phyloP scores from a whole-genome alignment of 2,329 filamentous ascomycete genomes.

The Verticillium albo-atrum region DNA sequence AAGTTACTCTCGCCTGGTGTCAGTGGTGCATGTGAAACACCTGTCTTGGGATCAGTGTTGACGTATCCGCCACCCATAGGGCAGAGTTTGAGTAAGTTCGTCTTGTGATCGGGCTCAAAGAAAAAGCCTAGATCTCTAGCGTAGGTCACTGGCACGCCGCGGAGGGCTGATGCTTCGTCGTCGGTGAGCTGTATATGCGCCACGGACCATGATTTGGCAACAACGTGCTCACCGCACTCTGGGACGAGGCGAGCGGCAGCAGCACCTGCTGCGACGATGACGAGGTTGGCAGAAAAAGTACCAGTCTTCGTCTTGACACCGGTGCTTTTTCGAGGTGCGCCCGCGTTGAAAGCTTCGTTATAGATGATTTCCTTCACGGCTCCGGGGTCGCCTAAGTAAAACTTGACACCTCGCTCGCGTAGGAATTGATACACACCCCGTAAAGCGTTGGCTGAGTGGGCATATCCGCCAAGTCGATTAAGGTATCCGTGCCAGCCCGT shows the following conservation, averaged over 20 bases:
- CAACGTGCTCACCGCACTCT: slow-evolving; percentile 41
- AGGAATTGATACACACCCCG: slow-evolving; percentile 38
- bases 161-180: slow-evolving; percentile 47
- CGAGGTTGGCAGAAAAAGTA: slow-evolving; percentile 20
- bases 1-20: slow-evolving; percentile 36
- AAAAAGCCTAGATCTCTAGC: slow-evolving; percentile 60
- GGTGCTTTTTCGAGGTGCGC: neutral
- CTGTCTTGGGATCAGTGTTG: slow-evolving; percentile 25
- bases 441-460: slow-evolving; percentile 49
- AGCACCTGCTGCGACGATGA: slow-evolving; percentile 50
- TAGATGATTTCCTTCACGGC: slow-evolving; percentile 18
- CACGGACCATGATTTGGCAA: slow-evolving; percentile 55
- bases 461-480: slow-evolving; percentile 53
- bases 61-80: slow-evolving; percentile 55
- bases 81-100: slow-evolving; percentile 55
- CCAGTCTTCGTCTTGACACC: slow-evolving; percentile 3
- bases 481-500: slow-evolving; percentile 54
- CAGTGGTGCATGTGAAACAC: slow-evolving; percentile 30
- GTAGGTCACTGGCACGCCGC: slow-evolving; percentile 57
- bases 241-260: slow-evolving; percentile 42
- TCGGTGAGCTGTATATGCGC: slow-evolving; percentile 54
- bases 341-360: slow-evolving; percentile 9
- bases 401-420: slow-evolving; percentile 32
- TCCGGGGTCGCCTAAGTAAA: slow-evolving; percentile 22
- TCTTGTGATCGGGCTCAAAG: slow-evolving; percentile 58